phyloP scores from a whole-genome alignment of 257 asterid species.

The Dorcoceras hygrometricum region DNA sequence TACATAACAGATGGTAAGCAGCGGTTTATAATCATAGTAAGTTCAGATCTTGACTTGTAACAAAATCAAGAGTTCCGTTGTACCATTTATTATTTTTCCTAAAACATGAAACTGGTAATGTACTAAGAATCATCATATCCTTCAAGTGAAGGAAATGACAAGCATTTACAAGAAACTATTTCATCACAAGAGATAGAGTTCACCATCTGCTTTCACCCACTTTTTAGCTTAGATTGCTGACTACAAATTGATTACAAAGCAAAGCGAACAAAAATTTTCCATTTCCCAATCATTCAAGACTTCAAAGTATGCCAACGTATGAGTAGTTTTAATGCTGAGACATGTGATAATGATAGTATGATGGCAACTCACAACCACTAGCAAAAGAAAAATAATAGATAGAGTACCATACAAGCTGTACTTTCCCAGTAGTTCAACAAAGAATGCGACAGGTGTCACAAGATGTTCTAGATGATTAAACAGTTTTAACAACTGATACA shows the following conservation, averaged over 20 bases:
- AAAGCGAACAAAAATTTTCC: conserved; percentile 21
- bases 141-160: conserved; percentile 36
- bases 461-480: conserved; percentile 24
- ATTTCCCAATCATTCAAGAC: conserved; percentile 37
- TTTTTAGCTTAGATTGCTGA: conserved; percentile 25
- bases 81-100: conserved; percentile 21
- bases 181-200: conserved; percentile 3
- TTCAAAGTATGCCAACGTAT: conserved; percentile 20
- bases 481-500: conserved; percentile 16
- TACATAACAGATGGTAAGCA: conserved; percentile 23
- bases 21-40: conserved; percentile 14
- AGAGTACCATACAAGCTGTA: conserved; percentile 34
- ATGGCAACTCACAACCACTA: conserved; percentile 36
- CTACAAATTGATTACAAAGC: conserved; percentile 23
- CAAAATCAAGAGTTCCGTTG: conserved; percentile 12
- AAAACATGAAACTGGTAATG: conserved; percentile 25
- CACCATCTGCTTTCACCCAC: conserved; percentile 36
- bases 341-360: conserved; percentile 22
- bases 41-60: conserved; percentile 10
- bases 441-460: conserved; percentile 30
- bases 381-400: conserved; percentile 34
- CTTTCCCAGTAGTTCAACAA: conserved; percentile 20
- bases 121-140: conserved; percentile 23
- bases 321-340: conserved; percentile 21
- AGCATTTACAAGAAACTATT: conserved; percentile 11